Conservation (phyloP, 768 basidiomycete genomes). For the Suillus tomentosus region DNA sequence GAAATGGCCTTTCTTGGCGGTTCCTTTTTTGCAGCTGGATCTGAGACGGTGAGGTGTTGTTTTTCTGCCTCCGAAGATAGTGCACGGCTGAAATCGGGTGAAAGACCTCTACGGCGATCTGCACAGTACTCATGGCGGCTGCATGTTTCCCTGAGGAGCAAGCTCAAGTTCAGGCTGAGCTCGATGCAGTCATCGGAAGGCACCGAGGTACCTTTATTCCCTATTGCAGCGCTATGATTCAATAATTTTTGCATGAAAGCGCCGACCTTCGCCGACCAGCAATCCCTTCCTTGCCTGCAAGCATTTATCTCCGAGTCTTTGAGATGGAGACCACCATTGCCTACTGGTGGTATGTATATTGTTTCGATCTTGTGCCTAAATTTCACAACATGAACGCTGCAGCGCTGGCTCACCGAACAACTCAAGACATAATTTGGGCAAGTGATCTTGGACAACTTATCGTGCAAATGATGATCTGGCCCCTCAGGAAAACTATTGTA, state of each 20-base stretch:
- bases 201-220: not conserved
- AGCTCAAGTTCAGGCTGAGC: not conserved
- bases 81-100: not conserved
- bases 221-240: not conserved
- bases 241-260: not conserved
- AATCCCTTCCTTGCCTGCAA: not conserved
- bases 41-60: not conserved
- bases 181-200: not conserved
- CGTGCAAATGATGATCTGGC: not conserved
- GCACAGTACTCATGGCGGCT: not conserved
- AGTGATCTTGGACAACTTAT: not conserved
- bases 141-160: not conserved
- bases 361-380: not conserved
- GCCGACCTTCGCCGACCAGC: not conserved
- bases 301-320: not conserved
- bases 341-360: not conserved
- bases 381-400: not conserved
- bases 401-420: not conserved
- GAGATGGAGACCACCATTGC: not conserved
- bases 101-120: not conserved
- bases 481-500: not conserved
- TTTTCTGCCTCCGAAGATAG: not conserved
- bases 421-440: not conserved
- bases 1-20: not conserved
- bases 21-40: not conserved